These are phyloP conservation scores for Lophiostoma macrostomum DNA, from an alignment of 495 filamentous ascomycete species.

Conservation along the genomic window DNA sequence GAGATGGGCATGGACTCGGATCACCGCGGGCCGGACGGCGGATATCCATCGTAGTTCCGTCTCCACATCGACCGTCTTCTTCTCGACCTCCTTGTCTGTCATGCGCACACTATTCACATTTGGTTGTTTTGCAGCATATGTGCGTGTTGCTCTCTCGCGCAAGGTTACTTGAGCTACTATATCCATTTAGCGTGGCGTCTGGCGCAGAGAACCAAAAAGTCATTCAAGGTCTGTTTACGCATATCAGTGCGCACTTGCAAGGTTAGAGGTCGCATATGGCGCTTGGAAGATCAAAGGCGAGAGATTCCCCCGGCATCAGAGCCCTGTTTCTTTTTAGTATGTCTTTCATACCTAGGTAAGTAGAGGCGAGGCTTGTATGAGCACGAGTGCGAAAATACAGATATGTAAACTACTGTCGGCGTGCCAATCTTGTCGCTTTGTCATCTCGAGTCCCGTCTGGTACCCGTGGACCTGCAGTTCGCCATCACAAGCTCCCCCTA, in stretches of 20 bases:
- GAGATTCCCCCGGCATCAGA: too few species aligned
- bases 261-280: slow-evolving; percentile 23
- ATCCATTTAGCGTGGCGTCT: slow-evolving; percentile 31
- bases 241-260: slow-evolving; percentile 17
- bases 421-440: too few species aligned
- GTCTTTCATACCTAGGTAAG: neutral
- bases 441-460: too few species aligned
- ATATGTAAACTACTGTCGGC: too few species aligned
- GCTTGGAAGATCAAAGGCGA: neutral
- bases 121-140: slow-evolving; percentile 6
- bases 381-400: too few species aligned
- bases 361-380: slow-evolving; percentile 1
- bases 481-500: too few species aligned
- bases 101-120: neutral
- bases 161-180: too few species aligned
- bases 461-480: too few species aligned
- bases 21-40: slow-evolving; percentile 48
- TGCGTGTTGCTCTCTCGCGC: too few species aligned
- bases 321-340: neutral
- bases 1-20: slow-evolving; percentile 47
- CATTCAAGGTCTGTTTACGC: slow-evolving; percentile 10
- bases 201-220: slow-evolving; percentile 13
- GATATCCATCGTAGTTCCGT: slow-evolving; percentile 40
- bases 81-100: too few species aligned
- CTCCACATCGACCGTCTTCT: neutral